Conservation (phyloP, 2,329 filamentous ascomycete species). For the Ophiostoma ips region DNA sequence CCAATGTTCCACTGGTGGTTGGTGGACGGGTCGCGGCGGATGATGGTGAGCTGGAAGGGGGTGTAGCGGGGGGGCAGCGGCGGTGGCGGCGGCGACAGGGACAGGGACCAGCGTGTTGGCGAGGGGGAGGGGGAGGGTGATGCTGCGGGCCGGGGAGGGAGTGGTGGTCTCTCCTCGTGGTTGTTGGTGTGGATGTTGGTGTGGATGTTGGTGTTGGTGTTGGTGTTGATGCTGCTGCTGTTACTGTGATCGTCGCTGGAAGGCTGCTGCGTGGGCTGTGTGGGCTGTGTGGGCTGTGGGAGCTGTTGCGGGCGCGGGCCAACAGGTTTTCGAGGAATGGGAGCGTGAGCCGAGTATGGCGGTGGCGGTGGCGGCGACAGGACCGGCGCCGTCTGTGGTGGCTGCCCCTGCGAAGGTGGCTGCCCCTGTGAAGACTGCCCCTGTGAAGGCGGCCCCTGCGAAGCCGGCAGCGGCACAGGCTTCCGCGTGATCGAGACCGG, state of each 20-base stretch:
- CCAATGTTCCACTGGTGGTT: conserved; percentile 65
- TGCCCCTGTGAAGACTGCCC: background rate
- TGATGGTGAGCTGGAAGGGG: conserved; percentile 46
- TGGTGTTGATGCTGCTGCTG: too few relatives aligned
- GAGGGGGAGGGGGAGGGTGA: background rate
- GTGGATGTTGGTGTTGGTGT: too few relatives aligned
- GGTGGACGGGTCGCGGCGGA: conserved; percentile 57
- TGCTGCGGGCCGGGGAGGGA: background rate
- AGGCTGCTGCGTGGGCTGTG: too few relatives aligned
- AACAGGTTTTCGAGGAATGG: too few relatives aligned
- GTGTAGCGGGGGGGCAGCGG: conserved; percentile 17
- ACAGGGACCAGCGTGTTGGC: background rate
- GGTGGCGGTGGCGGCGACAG: background rate
- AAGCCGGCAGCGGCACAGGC: conserved; percentile 25
- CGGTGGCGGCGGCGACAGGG: conserved; percentile 14
- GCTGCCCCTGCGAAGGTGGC: background rate
- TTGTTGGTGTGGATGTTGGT: background rate
- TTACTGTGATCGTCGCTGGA: too few relatives aligned
- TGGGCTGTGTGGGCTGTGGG: background rate
- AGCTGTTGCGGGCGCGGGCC: too few relatives aligned
- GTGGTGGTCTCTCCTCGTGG: background rate
- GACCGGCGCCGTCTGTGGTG: background rate
- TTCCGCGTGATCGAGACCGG: conserved; percentile 31
- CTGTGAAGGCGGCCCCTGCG: background rate
- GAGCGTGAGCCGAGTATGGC: background rate